Evolutionary conservation across 306 rosid species (phyloP), one percentile per base, ranked within the genome.

Genomic region (Quercus gilva): DNA sequence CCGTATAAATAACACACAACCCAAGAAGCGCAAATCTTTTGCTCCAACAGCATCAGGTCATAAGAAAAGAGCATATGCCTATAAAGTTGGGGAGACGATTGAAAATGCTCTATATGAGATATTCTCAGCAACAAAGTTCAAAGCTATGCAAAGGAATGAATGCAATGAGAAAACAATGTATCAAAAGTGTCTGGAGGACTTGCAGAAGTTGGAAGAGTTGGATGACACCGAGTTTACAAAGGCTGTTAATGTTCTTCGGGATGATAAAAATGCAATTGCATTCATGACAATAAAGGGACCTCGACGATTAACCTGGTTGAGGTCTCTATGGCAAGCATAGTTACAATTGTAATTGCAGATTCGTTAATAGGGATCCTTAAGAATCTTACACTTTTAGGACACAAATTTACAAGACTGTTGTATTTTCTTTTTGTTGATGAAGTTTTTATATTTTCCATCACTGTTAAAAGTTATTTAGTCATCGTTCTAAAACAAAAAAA

Each of bases 201-300:
- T 83, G 86, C 86, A 82, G 79, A 78, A 78, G 53, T 67, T 77
- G 79, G 82, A 82, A 64, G 82, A 82, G 33, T 74, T 83, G 83
- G 74, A 83, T 53, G 80, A 83, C 55, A 59, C 9, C 13, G 86
- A 78, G 69, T 83, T 83, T 78, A 75, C 83, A 14, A 83, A 74
- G 73, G 83, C 80, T 51, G 83, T 83, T 74, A 83, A 78, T 69
- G 83, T 71, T 69, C 86, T 83, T 31, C 74, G 65, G 74, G 86
- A 78, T 78, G 83, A 83, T 37, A 83, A 79, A 63, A 83, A 79
- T 79, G 86, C 83, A 25, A 61, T 79, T 79, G 86, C 80, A 59
- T 83, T 83, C 23, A 69, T 83, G 80, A 79, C 86, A 51, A 79
- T 78, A 5, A 79, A 79, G 61, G 86, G 83, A 55, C 77, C 67